Percentiles rank a stretch among this genome's conserved stretches.
Conservation (phyloP, 2,329 filamentous ascomycete genomes). For the Phyllosticta citriasiana region DNA sequence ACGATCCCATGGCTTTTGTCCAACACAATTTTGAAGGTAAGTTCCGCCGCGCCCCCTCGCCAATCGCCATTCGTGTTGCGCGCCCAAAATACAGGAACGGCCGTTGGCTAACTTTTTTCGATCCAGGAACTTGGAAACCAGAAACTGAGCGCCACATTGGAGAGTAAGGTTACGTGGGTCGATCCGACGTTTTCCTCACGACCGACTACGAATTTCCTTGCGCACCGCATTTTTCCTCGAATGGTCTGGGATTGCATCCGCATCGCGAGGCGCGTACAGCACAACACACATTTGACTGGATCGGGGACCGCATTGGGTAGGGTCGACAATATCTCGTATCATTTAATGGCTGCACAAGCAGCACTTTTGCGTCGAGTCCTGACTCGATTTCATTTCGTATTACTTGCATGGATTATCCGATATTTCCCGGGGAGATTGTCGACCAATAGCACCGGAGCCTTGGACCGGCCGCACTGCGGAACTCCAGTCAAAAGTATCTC, state of each 20-base stretch:
- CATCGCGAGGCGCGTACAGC: not conserved
- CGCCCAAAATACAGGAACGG: not conserved
- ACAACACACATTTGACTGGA: not conserved
- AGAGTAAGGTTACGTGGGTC: constrained; percentile 12
- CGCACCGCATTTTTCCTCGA: not conserved
- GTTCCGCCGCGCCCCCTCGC: constrained; percentile 17
- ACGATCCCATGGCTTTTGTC: constrained; percentile 95
- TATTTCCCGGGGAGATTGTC: not conserved
- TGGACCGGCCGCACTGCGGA: not conserved
- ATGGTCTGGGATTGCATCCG: not conserved
- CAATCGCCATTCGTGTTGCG: not conserved
- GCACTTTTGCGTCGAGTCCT: not conserved
- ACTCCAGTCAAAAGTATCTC: not conserved
- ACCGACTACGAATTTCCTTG: constrained; percentile 10
- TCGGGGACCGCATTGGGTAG: not conserved
- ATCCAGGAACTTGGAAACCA: constrained; percentile 64
- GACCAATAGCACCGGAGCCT: not conserved
- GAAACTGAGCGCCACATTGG: constrained; percentile 62
- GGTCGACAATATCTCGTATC: not conserved
- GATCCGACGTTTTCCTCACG: constrained; percentile 1
- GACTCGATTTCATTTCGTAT: not conserved
- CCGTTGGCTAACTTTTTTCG: constrained; percentile 4
- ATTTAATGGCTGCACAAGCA: not conserved
- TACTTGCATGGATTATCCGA: not conserved
- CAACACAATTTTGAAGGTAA: constrained; percentile 93